phyloP scores from a whole-genome alignment of 2,329 filamentous ascomycete species.

The Pseudocercospora cruenta region DNA sequence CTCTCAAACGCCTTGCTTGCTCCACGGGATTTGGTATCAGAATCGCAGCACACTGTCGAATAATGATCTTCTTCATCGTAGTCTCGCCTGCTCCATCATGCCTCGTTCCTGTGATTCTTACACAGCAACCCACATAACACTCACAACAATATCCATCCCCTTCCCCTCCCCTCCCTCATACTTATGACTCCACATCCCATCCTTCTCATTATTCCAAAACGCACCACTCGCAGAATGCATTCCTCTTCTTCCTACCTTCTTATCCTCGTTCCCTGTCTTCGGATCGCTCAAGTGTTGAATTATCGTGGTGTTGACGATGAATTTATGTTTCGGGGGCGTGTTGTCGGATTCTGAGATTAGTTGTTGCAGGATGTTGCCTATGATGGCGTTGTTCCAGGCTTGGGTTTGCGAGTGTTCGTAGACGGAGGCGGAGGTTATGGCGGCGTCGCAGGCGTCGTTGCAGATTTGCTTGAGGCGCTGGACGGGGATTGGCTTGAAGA shows the following conservation, averaged over 20 bases:
- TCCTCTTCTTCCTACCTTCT: conserved; percentile 76
- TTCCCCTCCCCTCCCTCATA: conserved; percentile 64
- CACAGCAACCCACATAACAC: conserved; percentile 73
- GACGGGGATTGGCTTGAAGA: conserved; percentile 67
- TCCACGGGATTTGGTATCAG: background rate
- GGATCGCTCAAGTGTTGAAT: conserved; percentile 86
- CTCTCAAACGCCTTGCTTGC: conserved; percentile 11
- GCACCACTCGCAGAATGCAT: conserved; percentile 87
- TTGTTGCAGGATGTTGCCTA: conserved; percentile 77
- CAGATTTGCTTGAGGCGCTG: conserved; percentile 83
- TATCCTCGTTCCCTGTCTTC: conserved; percentile 65
- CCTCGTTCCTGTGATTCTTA: too few species aligned
- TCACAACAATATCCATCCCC: conserved; percentile 58
- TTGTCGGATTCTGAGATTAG: conserved; percentile 66
- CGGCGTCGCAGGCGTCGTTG: conserved; percentile 79
- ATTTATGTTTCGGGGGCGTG: conserved; percentile 73
- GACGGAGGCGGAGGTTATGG: conserved; percentile 72
- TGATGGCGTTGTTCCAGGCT: conserved; percentile 89
- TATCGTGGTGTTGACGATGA: conserved; percentile 96
- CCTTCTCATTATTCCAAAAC: conserved; percentile 89
- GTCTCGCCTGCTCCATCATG: background rate
- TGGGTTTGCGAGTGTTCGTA: conserved; percentile 88
- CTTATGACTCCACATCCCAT: conserved; percentile 89
- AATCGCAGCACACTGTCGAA: background rate
- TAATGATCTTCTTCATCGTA: conserved; percentile 4